Evolutionary conservation across 768 basidiomycete species (phyloP), one percentile per base, ranked within the genome.

Genomic region (Tylopilus sp.): DNA sequence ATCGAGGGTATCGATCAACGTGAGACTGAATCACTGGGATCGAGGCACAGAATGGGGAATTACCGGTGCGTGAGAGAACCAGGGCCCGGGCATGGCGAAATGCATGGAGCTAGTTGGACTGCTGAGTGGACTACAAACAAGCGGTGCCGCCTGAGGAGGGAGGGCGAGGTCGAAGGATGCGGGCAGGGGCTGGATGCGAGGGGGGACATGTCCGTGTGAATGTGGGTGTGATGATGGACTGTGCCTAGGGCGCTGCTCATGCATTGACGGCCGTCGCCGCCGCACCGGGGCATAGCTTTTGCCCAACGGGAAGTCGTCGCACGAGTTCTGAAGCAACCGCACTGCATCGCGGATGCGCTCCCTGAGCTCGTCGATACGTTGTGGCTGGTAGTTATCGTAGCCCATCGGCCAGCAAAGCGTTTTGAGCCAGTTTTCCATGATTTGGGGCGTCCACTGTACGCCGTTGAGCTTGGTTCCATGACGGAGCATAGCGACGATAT

Each of bases 401-500:
- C 78, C 76, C 84, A 87, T 87, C 5, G 83, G 75, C 72, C 77
- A 81, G 57, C 85, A 86, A 15, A 78, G 70, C 0, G 70, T 71
- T 28, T 71, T 63, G 17, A 88, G 68, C 85, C 85, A 88, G 3
- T 59, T 48, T 60, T 85, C 81, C 49, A 88, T 71, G 18, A 73
- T 60, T 2, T 74, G 67, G 3, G 74, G 68, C 0, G 77, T 81
- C 86, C 86, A 88, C 18, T 73, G 69, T 0, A 78, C 72, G 9
- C 74, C 72, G 15, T 79, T 79, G 41, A 80, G 66, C 36, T 71
- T 69, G 1, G 76, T 78, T 1, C 84, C 84, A 51, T 83, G 79
- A 48, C 79, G 75, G n/a, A 88, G 73, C 39, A 87, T 73, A n/a
- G 83, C 71, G 42, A 80, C 82, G 51, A 87, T 84, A 64, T 88